Evolutionary conservation across 139 green algal species (phyloP), one percentile per base, ranked within the genome.

Genomic region (Tetraselmis striata): DNA sequence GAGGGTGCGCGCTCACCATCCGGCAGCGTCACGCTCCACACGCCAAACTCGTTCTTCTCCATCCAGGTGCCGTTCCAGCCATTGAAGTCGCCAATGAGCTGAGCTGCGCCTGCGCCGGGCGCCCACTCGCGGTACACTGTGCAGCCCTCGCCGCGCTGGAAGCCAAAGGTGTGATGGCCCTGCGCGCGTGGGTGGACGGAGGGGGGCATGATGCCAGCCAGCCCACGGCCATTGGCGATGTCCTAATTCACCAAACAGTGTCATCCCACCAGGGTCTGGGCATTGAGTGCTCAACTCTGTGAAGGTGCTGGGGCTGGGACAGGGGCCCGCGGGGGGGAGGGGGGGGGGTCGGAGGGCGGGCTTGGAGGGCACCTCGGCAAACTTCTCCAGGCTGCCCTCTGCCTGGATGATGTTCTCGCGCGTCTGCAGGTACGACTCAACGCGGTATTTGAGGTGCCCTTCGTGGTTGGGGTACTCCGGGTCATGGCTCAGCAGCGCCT

Each of bases 51-150:
- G 84, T 97, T 93, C 5, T 87, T 84, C 59, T 91, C 80, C 93
- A 98, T 92, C 78, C 78, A 82, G 1, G 83, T 86, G 0, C 86
- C 90, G 80, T 93, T 75, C 95, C 95, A 98, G 59, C 76, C 83
- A 84, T 97, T 98, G 92, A 98, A 98, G 84, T 98, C 95, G 5
- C 95, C 96, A 28, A 96, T 92, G 2, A 94, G 77, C 80, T 91
- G 83, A 1, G 84, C 89, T 27, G 88, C 88, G n/a, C 85, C 75
- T 0, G 95, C 96, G 0, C 86, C 93, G 0, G 96, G 96, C 1
- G 88, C 88, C 96, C 96, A 99, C 87, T 99, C 96, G 0, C 93
- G 88, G 84, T 96, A 98, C 30, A 94, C 85, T 5, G 88, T 94
- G 28, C 77, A 76, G 31, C 85, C 87, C 31, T 85, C 83, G 58